phyloP scores from a whole-genome alignment of 495 filamentous ascomycete genomes.

The Hypomontagnella submonticulosa region DNA sequence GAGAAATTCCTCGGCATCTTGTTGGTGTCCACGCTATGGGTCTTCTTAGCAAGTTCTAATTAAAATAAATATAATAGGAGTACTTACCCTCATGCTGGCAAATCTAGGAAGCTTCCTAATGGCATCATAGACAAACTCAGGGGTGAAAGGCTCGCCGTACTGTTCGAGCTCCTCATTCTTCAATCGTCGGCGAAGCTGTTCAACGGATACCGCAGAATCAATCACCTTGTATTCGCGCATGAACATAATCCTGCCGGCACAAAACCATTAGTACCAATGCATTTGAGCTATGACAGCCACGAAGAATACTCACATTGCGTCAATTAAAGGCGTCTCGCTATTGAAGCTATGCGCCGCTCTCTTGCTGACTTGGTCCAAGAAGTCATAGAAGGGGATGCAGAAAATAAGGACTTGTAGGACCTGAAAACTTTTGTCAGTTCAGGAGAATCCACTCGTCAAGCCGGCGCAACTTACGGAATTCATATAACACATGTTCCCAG shows the following conservation, averaged over 20 bases:
- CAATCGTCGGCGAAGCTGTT: constrained; percentile 75
- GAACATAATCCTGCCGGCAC: constrained; percentile 84
- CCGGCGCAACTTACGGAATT: constrained; percentile 81
- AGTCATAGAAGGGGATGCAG: constrained; percentile 93
- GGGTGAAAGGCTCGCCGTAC: constrained; percentile 90
- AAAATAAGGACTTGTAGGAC: constrained; percentile 93
- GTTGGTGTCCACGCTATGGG: constrained; percentile 86
- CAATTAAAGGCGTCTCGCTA: constrained; percentile 90
- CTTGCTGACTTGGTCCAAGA: constrained; percentile 87
- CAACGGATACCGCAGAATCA: constrained; percentile 77
- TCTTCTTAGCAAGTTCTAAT: constrained; percentile 45
- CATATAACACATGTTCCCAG: constrained; percentile 99
- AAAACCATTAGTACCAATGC: constrained; percentile 33
- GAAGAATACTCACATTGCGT: constrained; percentile 81
- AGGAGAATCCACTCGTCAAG: background rate
- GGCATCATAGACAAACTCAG: constrained; percentile 94
- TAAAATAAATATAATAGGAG: constrained; percentile 8
- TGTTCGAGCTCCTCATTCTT: constrained; percentile 87
- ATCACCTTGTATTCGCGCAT: constrained; percentile 92
- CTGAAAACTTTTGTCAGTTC: constrained; percentile 56
- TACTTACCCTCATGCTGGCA: constrained; percentile 84
- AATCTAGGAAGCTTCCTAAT: constrained; percentile 88
- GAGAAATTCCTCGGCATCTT: constrained; percentile 97
- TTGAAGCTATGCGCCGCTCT: constrained; percentile 90
- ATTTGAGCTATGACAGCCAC: background rate